Evolutionary conservation across 2,329 filamentous ascomycete genomes (phyloP).

Genomic region (Exophiala lecanii-corni): DNA sequence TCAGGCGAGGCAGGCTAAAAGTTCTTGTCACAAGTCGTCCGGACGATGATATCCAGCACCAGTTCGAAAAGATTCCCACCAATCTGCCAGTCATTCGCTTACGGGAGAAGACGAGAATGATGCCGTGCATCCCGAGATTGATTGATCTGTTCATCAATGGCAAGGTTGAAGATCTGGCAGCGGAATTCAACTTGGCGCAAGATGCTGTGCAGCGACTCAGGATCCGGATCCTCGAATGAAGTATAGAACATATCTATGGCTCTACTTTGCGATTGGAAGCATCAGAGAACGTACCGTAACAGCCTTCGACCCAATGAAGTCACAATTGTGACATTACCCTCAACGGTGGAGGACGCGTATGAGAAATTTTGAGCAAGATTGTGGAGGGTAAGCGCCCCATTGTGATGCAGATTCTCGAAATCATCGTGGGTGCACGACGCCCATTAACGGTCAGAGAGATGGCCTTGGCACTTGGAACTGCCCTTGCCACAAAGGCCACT

Average conservation of each 20-base stretch:
- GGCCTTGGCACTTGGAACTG: constrained; percentile 23
- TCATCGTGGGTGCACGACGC: constrained; percentile 27
- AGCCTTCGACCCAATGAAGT: constrained; percentile 13
- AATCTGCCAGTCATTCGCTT: constrained; percentile 14
- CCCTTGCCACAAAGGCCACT: not conserved
- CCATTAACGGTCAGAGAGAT: constrained; percentile 29
- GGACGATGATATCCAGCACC: constrained; percentile 25
- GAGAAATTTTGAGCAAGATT: constrained; percentile 26
- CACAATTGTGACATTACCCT: constrained; percentile 17
- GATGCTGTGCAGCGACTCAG: constrained; percentile 8
- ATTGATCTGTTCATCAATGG: constrained; percentile 21
- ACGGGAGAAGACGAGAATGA: constrained; percentile 25
- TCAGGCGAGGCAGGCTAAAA: constrained; percentile 14
- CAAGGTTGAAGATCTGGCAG: constrained; percentile 16
- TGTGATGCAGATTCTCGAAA: constrained; percentile 24
- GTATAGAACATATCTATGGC: constrained; percentile 32
- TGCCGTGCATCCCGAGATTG: constrained; percentile 24
- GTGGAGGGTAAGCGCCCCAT: not conserved
- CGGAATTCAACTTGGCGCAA: constrained; percentile 1
- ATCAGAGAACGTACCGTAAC: constrained; percentile 15
- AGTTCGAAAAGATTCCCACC: constrained; percentile 17
- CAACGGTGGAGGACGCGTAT: constrained; percentile 29
- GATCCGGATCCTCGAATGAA: constrained; percentile 21
- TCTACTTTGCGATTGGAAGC: constrained; percentile 25
- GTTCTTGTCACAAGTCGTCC: constrained; percentile 31